Percentiles rank a stretch among this genome's conserved stretches.
These are phyloP conservation scores for Saussurea involucrata DNA, from an alignment of 129 eudicot genomes.

Conservation along the genomic window DNA sequence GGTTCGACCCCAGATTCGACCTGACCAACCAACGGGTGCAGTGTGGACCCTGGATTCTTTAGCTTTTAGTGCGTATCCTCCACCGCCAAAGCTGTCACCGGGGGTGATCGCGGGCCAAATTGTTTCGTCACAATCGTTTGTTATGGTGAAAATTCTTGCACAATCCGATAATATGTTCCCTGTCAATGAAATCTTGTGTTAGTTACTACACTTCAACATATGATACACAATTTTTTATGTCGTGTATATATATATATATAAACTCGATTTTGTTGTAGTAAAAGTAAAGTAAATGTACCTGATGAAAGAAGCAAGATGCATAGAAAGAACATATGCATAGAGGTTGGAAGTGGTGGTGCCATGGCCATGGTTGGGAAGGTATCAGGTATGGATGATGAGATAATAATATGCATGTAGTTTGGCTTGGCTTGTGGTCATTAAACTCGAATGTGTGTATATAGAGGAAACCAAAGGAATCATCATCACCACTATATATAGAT, in stretches of 20 bases:
- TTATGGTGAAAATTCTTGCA: constrained; percentile 52
- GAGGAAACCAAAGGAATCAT: constrained; percentile 18
- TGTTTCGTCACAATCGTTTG: constrained; percentile 56
- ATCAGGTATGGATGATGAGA: constrained; percentile 3
- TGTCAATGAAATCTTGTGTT: background rate
- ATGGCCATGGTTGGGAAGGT: constrained; percentile 10
- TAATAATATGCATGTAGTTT: constrained; percentile 2
- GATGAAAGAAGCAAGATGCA: constrained; percentile 25
- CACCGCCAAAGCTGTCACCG: constrained; percentile 54
- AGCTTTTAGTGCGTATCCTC: constrained; percentile 51
- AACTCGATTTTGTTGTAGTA: background rate
- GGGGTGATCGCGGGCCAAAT: constrained; percentile 71
- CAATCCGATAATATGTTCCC: constrained; percentile 36
- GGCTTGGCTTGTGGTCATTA: constrained; percentile 20
- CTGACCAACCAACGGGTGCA: constrained; percentile 52
- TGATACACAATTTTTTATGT: background rate
- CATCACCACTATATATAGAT: background rate
- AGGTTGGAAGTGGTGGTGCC: constrained; percentile 2
- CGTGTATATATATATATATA: too few relatives aligned
- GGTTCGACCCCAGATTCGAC: constrained; percentile 76
- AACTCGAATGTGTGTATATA: constrained; percentile 22
- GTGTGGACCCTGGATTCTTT: constrained; percentile 41
- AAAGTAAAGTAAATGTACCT: background rate
- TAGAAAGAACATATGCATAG: constrained; percentile 11
- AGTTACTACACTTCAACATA: background rate